Base-by-base conservation (phyloP, 176 grass and related monocot species). In the Ensete glaucum region DNA sequence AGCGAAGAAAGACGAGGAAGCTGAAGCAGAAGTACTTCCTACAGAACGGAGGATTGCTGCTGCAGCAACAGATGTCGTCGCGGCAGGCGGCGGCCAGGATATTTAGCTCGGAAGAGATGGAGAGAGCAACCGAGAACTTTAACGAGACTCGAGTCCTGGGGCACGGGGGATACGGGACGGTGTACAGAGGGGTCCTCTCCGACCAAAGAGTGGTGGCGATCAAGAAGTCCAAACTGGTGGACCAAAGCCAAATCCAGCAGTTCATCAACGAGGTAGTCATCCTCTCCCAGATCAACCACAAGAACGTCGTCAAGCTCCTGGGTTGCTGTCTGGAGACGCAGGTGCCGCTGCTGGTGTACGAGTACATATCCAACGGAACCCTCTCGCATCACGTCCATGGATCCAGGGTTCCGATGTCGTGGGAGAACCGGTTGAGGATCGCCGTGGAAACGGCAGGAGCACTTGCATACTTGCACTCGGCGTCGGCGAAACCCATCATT, bases 331-430 rank as follows among this genome's bases (percentile, higher is more conserved):
- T 86, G 53, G 88, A 90, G 65, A 76, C 67, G 9, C 20, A 69
- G 54, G 84, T 90, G 16, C 88, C 88, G 0, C 43, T 86, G 49
- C 9, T 86, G 66, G 88, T 86, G n/a, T 90, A 86, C 60, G 88
- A 90, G 60, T 90, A 82, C 79, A 57, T 90, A 76, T 69, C 84
- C 20, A 90, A 90, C 67, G 88, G 84, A 72, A 86, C 84, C 23
- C 88, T 90, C 60, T 86, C 78, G 15, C 81, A 90, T 14, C 84
- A 73, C 11, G 86, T 90, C 54, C 81, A 90, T n/a, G 65, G 71
- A 49, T 16, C 0, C 55, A n/a, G 2, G 2, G 10, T 8, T 10
- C 56, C 8, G 6, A 72, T 82, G 58, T 75, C 78, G 71, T 86
- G 88, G 87, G 83, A 83, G 64, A 27, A 83, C 15, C 9, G 78